Evolutionary conservation across 805 yeast species (phyloP), one percentile per base, ranked within the genome.

Genomic region (Danielia oregonensis): DNA sequence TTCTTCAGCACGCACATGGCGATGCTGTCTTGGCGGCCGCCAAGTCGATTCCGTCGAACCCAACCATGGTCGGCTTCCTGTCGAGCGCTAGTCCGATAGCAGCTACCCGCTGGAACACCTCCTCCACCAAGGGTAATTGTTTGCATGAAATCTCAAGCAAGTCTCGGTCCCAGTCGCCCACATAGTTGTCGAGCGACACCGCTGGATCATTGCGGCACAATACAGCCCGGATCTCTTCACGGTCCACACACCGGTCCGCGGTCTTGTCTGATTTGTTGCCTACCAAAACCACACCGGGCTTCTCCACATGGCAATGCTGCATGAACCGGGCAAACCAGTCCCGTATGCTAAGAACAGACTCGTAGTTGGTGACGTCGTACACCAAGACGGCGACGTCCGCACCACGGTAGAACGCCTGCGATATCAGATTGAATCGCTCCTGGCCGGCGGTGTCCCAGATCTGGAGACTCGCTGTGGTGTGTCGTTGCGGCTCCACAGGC

Each of bases 321-420:
- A 70, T 45, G 44, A 76, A 75, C 22, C 72, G 60, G n/a, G 56
- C 39, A 33, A 74, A 61, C 82, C 82, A 66, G 40, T 52, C 61
- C 22, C 61, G 59, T 21, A 75, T 48, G 48, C 72, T 65, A 30
- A 73, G 58, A 35, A 74, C 72, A 14, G 69, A 62, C 48, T 72
- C 76, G 37, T 74, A 70, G 44, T 67, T 70, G 35, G 79, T 70
- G 24, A 73, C 57, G 52, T 76, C 82, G 47, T 73, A 76, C 13
- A 75, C 76, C 27, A 76, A 46, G 6, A 76, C 61, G 4, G 70
- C 77, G 13, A 75, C 72, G 45, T 76, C 81, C 0, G 80, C 67
- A 6, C 82, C 82, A 25, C 82, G 55, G 52, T 76, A 76, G 44
- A 76, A 76, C 4, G 79, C 74, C 48, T 68, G 72, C 8, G 74